Evolutionary conservation across 2,329 filamentous ascomycete genomes (phyloP).

Genomic region (Fusarium nelsonii): DNA sequence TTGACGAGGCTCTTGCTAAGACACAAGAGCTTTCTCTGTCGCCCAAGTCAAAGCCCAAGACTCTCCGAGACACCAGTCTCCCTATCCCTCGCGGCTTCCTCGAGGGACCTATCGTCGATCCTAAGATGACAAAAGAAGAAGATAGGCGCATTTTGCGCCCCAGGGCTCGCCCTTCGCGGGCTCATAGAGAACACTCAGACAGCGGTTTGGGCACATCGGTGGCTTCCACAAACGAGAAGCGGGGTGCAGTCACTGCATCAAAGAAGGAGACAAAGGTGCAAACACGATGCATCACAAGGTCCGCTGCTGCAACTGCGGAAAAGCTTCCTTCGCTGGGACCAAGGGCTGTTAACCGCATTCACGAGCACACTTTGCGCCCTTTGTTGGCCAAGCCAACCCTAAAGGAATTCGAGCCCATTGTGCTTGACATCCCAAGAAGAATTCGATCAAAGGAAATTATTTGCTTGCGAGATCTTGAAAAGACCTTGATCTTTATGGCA

Average conservation of each 20-base stretch:
- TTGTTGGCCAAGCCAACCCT: constrained; percentile 79
- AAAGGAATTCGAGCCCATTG: constrained; percentile 83
- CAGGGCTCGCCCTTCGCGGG: constrained; percentile 69
- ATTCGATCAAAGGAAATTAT: constrained; percentile 88
- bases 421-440: constrained; percentile 81
- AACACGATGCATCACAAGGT: constrained; percentile 68
- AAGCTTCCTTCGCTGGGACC: constrained; percentile 73
- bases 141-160: constrained; percentile 66
- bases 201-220: constrained; percentile 90
- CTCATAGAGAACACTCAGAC: constrained; percentile 77
- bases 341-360: constrained; percentile 80
- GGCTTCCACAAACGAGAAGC: constrained; percentile 68
- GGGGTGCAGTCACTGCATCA: constrained; percentile 55
- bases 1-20: constrained; percentile 71
- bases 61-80: constrained; percentile 67
- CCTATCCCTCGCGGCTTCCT: constrained; percentile 72
- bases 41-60: constrained; percentile 49
- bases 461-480: constrained; percentile 93
- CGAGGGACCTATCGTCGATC: constrained; percentile 65
- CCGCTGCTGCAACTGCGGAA: constrained; percentile 62
- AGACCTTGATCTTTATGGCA: constrained; percentile 90
- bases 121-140: constrained; percentile 60
- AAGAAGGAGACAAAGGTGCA: constrained; percentile 57
- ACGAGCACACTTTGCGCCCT: constrained; percentile 81
- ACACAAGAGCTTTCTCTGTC: constrained; percentile 57